phyloP scores from a whole-genome alignment of 2,329 filamentous ascomycete genomes.

The Teratosphaeria pseudoeucalypti region DNA sequence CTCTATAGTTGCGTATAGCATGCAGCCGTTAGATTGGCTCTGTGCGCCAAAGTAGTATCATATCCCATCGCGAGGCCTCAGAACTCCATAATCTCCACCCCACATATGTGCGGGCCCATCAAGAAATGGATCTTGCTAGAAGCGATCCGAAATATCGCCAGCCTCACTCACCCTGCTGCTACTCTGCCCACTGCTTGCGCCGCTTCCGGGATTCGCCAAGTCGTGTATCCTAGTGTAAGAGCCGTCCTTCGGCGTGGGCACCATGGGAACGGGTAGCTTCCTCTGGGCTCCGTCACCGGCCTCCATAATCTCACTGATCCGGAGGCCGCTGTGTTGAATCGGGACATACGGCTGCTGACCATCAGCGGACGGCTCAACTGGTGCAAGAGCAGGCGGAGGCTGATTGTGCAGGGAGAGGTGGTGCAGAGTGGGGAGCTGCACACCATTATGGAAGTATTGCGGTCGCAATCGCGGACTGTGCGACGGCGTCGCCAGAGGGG shows the following conservation, averaged over 20 bases:
- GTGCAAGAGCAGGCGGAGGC: conserved; percentile 51
- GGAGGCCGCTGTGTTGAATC: conserved; percentile 55
- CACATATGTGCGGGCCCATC: not conserved
- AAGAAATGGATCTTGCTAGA: not conserved
- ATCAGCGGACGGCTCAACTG: conserved; percentile 58
- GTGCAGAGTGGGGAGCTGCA: conserved; percentile 81
- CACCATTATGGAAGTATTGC: conserved; percentile 53
- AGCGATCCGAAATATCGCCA: conserved; percentile 10
- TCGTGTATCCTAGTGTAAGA: conserved; percentile 61
- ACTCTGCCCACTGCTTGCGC: conserved; percentile 53
- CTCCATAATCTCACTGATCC: conserved; percentile 86
- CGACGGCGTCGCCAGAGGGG: conserved; percentile 91
- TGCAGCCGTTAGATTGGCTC: not conserved
- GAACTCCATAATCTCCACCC: not conserved
- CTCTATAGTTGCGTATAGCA: not conserved
- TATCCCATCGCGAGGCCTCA: not conserved
- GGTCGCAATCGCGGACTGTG: conserved; percentile 87
- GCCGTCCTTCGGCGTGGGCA: conserved; percentile 41
- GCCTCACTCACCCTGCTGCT: conserved; percentile 24
- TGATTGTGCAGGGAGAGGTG: conserved; percentile 54
- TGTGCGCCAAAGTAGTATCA: not conserved
- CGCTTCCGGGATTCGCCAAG: conserved; percentile 59
- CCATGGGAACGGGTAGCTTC: conserved; percentile 81
- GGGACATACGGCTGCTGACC: conserved; percentile 49
- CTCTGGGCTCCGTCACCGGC: conserved; percentile 76